Base-by-base conservation (phyloP, 2,329 filamentous ascomycete genomes). In the Cladophialophora yegresii region DNA sequence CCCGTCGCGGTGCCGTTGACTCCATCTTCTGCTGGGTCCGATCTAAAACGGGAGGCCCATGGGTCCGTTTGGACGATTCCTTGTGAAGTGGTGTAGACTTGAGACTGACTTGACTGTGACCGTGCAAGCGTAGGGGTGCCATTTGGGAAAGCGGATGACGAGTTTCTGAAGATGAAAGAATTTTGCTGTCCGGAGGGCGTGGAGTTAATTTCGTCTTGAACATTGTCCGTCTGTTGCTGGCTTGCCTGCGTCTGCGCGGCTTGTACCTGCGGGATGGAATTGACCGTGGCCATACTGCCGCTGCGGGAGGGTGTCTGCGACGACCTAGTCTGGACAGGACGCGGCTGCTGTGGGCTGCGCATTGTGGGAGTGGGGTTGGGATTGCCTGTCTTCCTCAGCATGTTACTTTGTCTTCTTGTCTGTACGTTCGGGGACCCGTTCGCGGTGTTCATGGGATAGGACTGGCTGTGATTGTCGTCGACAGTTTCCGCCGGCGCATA, bases 101-200 rank as follows among this genome's bases (percentile, higher is more conserved):
- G 60, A 12, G 60, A 61, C 43, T 65, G 65, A 45, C 51, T 66
- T 33, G 62, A 43, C 16, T 53, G 62, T 30, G 61, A 55, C 36
- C 64, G 58, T 26, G 45, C 36, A 22, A 50, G 47, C 20, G 54
- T 58, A 22, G 63, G 63, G 12, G 61, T 67, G 63, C 67, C 67
- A 13, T 67, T 67, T 5, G 67, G 67, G 26, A 62, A 67, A 13
- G 63, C 60, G 16, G 67, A 69, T 16, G 67, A 63, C 23, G 67
- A 54, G 55, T 69, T 67, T 55, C 63, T 67, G 62, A 63, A 69
- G 40, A 69, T 61, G 16, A 66, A 63, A 50, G 49, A 61, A 57
- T 47, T 63, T 32, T 66, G 63, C 45, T 54, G 30, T 40, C 57
- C 40, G 50, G 54, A n/a, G 9, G 33, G 40, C 30, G 51, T 13